phyloP scores from a whole-genome alignment of 164 flowering plant species.

The Tinospora cordifolia region DNA sequence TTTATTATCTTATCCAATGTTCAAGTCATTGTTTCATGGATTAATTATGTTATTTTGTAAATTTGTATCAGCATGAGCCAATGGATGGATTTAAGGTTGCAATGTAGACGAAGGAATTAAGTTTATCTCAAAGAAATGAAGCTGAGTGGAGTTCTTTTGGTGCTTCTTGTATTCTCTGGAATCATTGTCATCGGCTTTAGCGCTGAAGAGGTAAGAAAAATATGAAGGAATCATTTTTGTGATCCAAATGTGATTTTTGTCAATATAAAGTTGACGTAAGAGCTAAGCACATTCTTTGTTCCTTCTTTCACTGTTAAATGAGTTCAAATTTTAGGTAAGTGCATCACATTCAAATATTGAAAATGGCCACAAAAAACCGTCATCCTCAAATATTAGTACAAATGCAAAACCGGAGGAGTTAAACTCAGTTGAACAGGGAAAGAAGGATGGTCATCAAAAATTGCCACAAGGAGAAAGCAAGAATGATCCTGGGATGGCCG shows the following conservation, averaged over 20 bases:
- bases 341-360: not conserved
- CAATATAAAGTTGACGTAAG: not conserved
- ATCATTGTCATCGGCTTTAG: constrained; percentile 12
- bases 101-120: not conserved
- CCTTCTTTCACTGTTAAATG: not conserved
- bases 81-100: not conserved
- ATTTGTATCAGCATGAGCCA: not conserved
- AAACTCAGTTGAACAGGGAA: constrained; percentile 11
- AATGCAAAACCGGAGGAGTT: constrained; percentile 8
- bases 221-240: not conserved
- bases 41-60: not conserved
- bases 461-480: constrained; percentile 5
- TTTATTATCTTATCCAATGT: not conserved
- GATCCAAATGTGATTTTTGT: not conserved
- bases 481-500: constrained; percentile 6
- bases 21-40: not conserved
- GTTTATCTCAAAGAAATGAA: constrained; percentile 19
- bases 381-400: constrained; percentile 5
- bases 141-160: constrained; percentile 10
- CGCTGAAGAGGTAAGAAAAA: constrained; percentile 30
- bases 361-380: constrained; percentile 12
- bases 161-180: constrained; percentile 14
- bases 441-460: constrained; percentile 7
- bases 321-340: constrained; percentile 20
- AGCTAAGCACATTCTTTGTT: not conserved